Evolutionary conservation across 1,139 yeast genomes (phyloP).

Genomic region (Lodderomyces metapsilosis): DNA sequence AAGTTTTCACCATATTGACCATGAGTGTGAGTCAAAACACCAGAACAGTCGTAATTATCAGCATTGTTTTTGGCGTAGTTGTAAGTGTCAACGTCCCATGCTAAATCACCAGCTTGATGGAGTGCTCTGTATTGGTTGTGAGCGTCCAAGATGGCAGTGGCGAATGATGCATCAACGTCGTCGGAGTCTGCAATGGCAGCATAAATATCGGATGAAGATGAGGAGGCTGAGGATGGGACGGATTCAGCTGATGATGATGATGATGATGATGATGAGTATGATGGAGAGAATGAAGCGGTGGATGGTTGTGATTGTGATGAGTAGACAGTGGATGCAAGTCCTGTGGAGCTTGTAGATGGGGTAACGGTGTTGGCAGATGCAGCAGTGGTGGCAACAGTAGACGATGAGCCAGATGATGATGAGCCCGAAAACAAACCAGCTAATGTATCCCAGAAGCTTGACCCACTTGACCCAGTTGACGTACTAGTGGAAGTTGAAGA

Average conservation of each 20-base stretch:
- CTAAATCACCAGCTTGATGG: constrained; percentile 55
- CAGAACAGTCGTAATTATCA: constrained; percentile 67
- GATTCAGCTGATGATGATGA: constrained; percentile 11
- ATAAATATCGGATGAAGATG: constrained; percentile 17
- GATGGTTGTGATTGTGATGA: constrained; percentile 5
- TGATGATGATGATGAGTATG: constrained; percentile 8
- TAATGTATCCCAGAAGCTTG: constrained; percentile 4
- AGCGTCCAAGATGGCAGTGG: constrained; percentile 36
- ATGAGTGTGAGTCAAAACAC: constrained; percentile 69
- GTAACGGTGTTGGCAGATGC: constrained; percentile 4
- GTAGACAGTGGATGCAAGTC: constrained; percentile 4
- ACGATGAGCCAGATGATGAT: constrained; percentile 3
- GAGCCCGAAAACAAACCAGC: constrained; percentile 1
- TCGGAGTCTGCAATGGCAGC: constrained; percentile 24
- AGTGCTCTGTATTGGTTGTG: constrained; percentile 58
- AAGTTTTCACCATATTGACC: constrained; percentile 86
- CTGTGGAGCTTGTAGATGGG: constrained; percentile 4
- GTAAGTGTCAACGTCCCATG: constrained; percentile 66
- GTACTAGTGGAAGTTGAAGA: neutral
- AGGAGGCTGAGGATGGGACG: constrained; percentile 13
- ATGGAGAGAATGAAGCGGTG: constrained; percentile 7
- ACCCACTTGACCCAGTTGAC: neutral
- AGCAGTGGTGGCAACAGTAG: constrained; percentile 10
- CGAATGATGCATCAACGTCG: constrained; percentile 29
- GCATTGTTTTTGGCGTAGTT: constrained; percentile 71